Evolutionary conservation across 805 yeast genomes (phyloP), one percentile per base, ranked within the genome.

Genomic region (Candida stauntonica): DNA sequence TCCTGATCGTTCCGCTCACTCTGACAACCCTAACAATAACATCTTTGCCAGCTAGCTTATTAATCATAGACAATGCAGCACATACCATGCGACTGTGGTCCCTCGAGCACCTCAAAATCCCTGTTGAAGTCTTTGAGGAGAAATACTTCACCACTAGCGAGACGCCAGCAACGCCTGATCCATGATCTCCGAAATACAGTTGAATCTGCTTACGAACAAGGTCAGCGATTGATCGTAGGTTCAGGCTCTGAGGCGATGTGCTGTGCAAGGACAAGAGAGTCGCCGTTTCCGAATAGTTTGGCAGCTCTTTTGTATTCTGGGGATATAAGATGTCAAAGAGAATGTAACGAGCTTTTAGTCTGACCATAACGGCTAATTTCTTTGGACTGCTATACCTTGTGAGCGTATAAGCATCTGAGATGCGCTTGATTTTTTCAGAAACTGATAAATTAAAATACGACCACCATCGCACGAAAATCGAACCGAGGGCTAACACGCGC

Each of bases 1-100:
- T 86, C 55, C 79, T 81, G 23, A 89, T 88, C 0, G 96, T 87
- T 0, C 96, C 98, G 53, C 95, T 81, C 0, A 86, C 77, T 41
- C 81, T 83, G 5, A 73, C 62, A 20, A 85, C 80, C 38, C 79
- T 68, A 13, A 88, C 58, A 9, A 82, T 70, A 5, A 58, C 60
- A 6, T 63, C 61, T 21, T 54, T 54, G 17, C 72, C 77, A 14
- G 70, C 78, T 3, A 87, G 51, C 20, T 63, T 62, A 28, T 66
- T 67, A 9, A 81, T 73, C 33, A 79, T 57, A 1, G 77, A 64
- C 44, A 91, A 57, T 0, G 95, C 86, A 0, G 82, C 86, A 41
- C 86, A 66, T 1, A 86, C 74, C 4, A 73, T 50, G 31, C 79
- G 75, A 35, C 68, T 72, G 40, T 79, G 77, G 32, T 75, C 83